Evolutionary conservation across 2,329 filamentous ascomycete species (phyloP).

Genomic region (Phyllosticta citribraziliensis): DNA sequence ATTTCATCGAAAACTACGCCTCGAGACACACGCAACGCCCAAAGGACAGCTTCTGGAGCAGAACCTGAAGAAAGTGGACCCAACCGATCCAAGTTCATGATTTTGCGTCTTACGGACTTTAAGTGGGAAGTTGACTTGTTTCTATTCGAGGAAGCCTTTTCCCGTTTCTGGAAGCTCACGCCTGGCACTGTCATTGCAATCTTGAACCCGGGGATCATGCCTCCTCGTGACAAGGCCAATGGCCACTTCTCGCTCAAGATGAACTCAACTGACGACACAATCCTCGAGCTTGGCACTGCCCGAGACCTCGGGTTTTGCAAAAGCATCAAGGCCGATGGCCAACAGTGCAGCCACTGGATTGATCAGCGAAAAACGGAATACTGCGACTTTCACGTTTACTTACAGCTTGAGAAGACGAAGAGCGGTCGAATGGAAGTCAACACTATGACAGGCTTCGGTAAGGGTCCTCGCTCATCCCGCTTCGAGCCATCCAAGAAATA

Average conservation of each 20-base stretch:
- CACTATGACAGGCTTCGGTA: slow-evolving; percentile 42
- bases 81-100: slow-evolving; percentile 77
- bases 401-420: slow-evolving; percentile 63
- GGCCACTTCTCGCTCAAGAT: slow-evolving; percentile 80
- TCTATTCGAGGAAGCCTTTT: slow-evolving; percentile 83
- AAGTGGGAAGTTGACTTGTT: slow-evolving; percentile 88
- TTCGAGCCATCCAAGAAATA: slow-evolving; percentile 15
- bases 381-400: slow-evolving; percentile 86
- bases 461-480: background rate
- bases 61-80: slow-evolving; percentile 42
- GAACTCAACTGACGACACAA: slow-evolving; percentile 74
- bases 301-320: slow-evolving; percentile 86
- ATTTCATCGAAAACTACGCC: slow-evolving; percentile 84
- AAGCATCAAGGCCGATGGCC: slow-evolving; percentile 72
- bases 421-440: slow-evolving; percentile 70
- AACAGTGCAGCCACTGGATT: slow-evolving; percentile 72
- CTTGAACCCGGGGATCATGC: slow-evolving; percentile 84
- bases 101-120: slow-evolving; percentile 76
- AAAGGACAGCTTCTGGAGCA: slow-evolving; percentile 30
- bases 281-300: slow-evolving; percentile 78
- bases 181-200: slow-evolving; percentile 88
- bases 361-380: slow-evolving; percentile 80
- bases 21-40: slow-evolving; percentile 46
- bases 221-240: slow-evolving; percentile 68
- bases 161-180: slow-evolving; percentile 86